phyloP scores from a whole-genome alignment of 352 stramenopile genomes.

The Pythium angustatum region DNA sequence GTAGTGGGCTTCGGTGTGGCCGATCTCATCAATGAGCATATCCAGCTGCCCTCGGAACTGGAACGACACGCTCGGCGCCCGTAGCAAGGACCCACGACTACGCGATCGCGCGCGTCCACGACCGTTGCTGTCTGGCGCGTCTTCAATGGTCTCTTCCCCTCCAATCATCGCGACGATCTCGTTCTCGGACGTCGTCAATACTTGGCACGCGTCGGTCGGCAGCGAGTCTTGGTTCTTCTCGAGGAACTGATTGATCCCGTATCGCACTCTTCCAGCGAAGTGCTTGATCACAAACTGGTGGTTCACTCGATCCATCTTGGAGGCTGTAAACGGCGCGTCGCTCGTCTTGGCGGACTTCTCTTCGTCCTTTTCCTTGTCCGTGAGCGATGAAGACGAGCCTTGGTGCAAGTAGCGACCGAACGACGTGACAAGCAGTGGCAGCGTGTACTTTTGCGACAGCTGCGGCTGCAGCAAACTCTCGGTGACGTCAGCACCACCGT shows the following conservation, averaged over 20 bases:
- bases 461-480: constrained; percentile 39
- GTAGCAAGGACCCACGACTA: constrained; percentile 47
- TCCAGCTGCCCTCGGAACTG: constrained; percentile 95
- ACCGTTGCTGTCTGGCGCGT: constrained; percentile 22
- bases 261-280: constrained; percentile 78
- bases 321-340: constrained; percentile 67
- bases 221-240: constrained; percentile 88
- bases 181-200: constrained; percentile 64
- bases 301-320: constrained; percentile 84
- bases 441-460: constrained; percentile 45
- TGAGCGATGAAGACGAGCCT: too few relatives aligned
- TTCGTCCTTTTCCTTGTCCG: constrained; percentile 35
- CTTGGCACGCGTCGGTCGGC: constrained; percentile 54
- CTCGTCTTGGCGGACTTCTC: constrained; percentile 29
- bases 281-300: constrained; percentile 82
- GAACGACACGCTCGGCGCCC: constrained; percentile 78
- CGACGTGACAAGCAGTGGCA: constrained; percentile 63
- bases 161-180: constrained; percentile 63
- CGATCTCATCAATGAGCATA: constrained; percentile 93
- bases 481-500: constrained; percentile 41
- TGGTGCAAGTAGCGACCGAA: constrained; percentile 66
- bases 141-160: constrained; percentile 52
- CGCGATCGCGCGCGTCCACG: constrained; percentile 18
- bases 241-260: constrained; percentile 79
- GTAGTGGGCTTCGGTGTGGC: constrained; percentile 96